Base-by-base conservation (phyloP, 2,329 filamentous ascomycete species). In the Pseudogymnoascus sp. region DNA sequence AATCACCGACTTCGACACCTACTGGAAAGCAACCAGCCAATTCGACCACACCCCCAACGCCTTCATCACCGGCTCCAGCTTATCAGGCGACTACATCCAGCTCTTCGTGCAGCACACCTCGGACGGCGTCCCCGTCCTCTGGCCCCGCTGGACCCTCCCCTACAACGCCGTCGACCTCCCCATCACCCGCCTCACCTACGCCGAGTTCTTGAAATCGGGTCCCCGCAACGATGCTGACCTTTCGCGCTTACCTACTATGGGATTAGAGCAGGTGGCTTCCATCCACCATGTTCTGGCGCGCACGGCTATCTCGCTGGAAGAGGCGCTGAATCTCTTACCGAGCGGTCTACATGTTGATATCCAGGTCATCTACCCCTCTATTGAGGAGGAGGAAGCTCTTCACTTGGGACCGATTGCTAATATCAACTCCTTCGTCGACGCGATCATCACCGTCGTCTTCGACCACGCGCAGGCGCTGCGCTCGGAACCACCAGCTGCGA, bases 11-110 rank as follows among this genome's bases (percentile, higher is more conserved):
- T 99, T 97, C 70, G 95, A 96, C 67, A 97, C 95, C 0, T 99
- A 99, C 76, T 99, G 95, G 95, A 99, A 97, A 76, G 93, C 93
- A 0, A 99, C 95, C 1, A 96, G 92, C 71, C 92, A 96, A 69
- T 83, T 95, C 59, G 91, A 96, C 73, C 87, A 90, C 61, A 90
- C 92, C 57, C 88, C 89, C 23, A 95, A 85, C 72, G 90, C 91
- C 23, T 85, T 97, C 23, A 91, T 99, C 16, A 97, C 93, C 0
- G 95, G 93, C 0, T 97, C 93, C 8, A 97, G 93, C 77, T 77
- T 99, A 63, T 96, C 91, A 2, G 95, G 95, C n/a, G 90, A 97
- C 71, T 97, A 97, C 74, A 87, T 96, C 23, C 86, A 93, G 63
- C 78, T 99, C 6, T 96, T 92, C 72, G 90, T 97, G 23, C 95